Evolutionary conservation across 2,329 filamentous ascomycete genomes (phyloP).

Genomic region (Botrytis cinerea): DNA sequence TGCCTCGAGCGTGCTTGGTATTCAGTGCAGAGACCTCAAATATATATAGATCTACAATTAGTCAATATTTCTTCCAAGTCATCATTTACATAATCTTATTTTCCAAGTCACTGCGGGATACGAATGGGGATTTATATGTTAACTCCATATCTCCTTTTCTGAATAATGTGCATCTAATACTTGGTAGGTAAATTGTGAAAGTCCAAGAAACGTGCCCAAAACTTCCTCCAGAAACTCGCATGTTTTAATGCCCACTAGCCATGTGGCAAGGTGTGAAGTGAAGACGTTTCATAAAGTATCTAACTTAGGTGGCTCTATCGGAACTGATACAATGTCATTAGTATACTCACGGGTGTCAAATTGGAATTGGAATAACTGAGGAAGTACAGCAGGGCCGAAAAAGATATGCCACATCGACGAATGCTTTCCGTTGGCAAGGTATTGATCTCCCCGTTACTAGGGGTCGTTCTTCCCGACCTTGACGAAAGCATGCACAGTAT

Average conservation of each 20-base stretch:
- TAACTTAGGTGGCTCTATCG: not conserved
- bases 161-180: not conserved
- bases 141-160: not conserved
- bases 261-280: not conserved
- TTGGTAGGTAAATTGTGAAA: not conserved
- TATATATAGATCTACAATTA: not conserved
- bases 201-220: not conserved
- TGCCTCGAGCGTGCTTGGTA: not conserved
- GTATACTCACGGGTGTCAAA: not conserved
- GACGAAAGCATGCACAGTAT: not conserved
- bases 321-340: not conserved
- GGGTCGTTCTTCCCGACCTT: not conserved
- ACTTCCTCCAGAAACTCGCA: not conserved
- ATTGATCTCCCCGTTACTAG: not conserved
- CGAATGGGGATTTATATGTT: not conserved
- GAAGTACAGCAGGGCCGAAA: not conserved
- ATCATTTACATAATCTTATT: not conserved
- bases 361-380: not conserved
- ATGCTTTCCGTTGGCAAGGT: not conserved
- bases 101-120: not conserved
- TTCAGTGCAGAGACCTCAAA: not conserved
- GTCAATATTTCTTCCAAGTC: not conserved
- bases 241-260: not conserved
- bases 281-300: slow-evolving; percentile 3
- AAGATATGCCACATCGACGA: not conserved